A percentile compares a stretch with the other conserved stretches of the same genome.
Conservation (phyloP, 2,329 filamentous ascomycete genomes). For the Colletotrichum liriopes region DNA sequence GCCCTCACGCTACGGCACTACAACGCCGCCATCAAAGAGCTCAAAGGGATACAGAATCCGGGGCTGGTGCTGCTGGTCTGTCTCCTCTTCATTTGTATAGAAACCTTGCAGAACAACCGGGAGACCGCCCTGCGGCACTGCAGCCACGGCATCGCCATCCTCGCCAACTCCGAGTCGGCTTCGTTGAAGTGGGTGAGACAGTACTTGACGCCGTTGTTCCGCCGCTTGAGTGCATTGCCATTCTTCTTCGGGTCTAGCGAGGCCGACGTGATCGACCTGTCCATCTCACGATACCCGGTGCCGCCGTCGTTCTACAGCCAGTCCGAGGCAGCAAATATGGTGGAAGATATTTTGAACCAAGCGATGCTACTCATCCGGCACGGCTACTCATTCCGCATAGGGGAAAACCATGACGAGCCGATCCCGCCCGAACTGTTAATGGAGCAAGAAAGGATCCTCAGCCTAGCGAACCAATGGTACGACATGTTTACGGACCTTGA, state of each 20-base stretch:
- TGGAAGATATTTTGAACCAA: constrained; percentile 50
- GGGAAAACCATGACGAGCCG: constrained; percentile 1
- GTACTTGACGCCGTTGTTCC: constrained; percentile 28
- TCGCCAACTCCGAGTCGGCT: background rate
- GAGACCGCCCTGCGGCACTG: constrained; percentile 57
- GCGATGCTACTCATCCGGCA: constrained; percentile 52
- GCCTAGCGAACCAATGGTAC: constrained; percentile 11
- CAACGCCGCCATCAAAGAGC: constrained; percentile 47
- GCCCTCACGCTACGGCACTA: constrained; percentile 46
- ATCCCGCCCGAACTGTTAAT: constrained; percentile 41
- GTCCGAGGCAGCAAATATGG: constrained; percentile 49
- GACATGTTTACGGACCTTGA: constrained; percentile 46
- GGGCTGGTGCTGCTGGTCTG: constrained; percentile 60
- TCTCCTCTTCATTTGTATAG: constrained; percentile 67
- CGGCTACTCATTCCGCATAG: constrained; percentile 46
- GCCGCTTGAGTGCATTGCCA: constrained; percentile 14
- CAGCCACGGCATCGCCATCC: constrained; percentile 28
- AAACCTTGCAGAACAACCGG: constrained; percentile 65
- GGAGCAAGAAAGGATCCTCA: constrained; percentile 10
- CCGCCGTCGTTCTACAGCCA: constrained; percentile 31
- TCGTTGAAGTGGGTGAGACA: constrained; percentile 4
- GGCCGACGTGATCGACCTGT: constrained; percentile 38
- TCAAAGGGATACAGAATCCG: constrained; percentile 47
- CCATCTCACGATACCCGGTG: background rate
- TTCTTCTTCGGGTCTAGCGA: constrained; percentile 12